Percentiles rank a stretch among this genome's conserved stretches.
Evolutionary conservation across 2,329 filamentous ascomycete species (phyloP).

Genomic region (Fusarium brevicatenulatum): DNA sequence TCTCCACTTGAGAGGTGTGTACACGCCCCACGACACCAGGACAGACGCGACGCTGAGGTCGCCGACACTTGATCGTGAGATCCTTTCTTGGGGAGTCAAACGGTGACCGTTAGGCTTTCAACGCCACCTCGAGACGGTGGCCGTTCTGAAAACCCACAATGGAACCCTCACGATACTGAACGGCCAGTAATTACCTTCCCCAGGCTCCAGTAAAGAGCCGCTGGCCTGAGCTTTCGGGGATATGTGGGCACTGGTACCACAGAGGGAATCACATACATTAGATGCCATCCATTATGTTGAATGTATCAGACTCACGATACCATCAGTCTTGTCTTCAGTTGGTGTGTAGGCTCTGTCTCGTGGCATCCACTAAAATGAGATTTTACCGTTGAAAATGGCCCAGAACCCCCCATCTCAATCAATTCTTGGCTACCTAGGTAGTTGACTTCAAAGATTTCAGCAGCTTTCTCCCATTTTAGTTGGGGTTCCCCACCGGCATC

Average conservation of each 20-base stretch:
- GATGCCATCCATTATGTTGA: neutral
- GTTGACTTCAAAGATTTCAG: neutral
- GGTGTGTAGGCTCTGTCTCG: neutral
- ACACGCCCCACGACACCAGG: neutral
- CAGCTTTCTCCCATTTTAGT: slow-evolving; percentile 3
- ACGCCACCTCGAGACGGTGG: slow-evolving; percentile 26
- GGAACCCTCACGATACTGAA: slow-evolving; percentile 20
- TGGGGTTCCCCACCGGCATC: slow-evolving; percentile 34
- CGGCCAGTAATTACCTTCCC: neutral
- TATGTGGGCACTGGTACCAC: slow-evolving; percentile 22
- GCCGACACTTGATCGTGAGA: slow-evolving; percentile 20
- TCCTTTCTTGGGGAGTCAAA: slow-evolving; percentile 16
- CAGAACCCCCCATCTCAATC: neutral
- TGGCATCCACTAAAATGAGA: neutral
- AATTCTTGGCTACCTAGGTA: neutral
- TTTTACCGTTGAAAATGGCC: neutral
- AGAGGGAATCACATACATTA: neutral
- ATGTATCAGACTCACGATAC: slow-evolving; percentile 2
- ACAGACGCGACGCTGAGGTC: slow-evolving; percentile 14
- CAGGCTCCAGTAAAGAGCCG: slow-evolving; percentile 19
- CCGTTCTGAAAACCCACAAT: slow-evolving; percentile 26
- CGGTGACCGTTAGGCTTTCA: slow-evolving; percentile 27
- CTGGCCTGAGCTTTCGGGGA: slow-evolving; percentile 26
- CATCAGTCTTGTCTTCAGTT: neutral
- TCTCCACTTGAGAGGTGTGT: slow-evolving; percentile 17